Evolutionary conservation across 2,329 filamentous ascomycete genomes (phyloP), one percentile per base, ranked within the genome.

Genomic region (Orbilia javanica): DNA sequence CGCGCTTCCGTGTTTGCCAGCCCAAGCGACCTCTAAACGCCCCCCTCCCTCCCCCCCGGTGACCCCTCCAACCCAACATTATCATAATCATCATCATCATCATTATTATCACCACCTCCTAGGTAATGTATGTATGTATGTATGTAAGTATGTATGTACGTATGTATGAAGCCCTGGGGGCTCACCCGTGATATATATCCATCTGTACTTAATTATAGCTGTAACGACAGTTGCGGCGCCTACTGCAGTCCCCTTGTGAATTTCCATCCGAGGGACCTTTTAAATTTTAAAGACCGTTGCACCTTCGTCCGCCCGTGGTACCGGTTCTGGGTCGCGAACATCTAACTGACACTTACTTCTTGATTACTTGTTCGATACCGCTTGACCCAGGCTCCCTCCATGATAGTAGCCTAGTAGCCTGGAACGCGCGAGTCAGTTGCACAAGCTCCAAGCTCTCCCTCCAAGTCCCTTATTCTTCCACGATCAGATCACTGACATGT

Each of bases 1-100:
- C 72, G 72, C 72, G 72, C 72, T 76, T 76, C 64, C 42, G 18
- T 36, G 29, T 44, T 50, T 67, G 20, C 22, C 44, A 63, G 18
- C 71, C 27, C 71, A 75, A 75, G 71, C 71, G 71, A 75, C 44
- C 53, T 50, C 39, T 65, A 69, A 62, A 70, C 72, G 65, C 69
- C 39, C 55, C 57, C 25, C 31, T 29, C 36, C 13, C 36, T 15
- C 36, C 8, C 34, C 2, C 34, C 2, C 34, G n/a, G n/a, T n/a
- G n/a, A n/a, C 7, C 34, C 13, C 34, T 36, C 34, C 13, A 6
- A 39, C 36, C 4, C 5, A 39, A 31, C 29, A 31, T n/a, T n/a
- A n/a, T 34, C 31, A 34, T 34, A 34, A 34, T 10, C 31, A n/a
- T n/a, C n/a, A n/a, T n/a, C n/a, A n/a, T n/a, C n/a, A n/a, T n/a